Base-by-base conservation (phyloP, 495 filamentous ascomycete genomes). In the Xylaria longipes region DNA sequence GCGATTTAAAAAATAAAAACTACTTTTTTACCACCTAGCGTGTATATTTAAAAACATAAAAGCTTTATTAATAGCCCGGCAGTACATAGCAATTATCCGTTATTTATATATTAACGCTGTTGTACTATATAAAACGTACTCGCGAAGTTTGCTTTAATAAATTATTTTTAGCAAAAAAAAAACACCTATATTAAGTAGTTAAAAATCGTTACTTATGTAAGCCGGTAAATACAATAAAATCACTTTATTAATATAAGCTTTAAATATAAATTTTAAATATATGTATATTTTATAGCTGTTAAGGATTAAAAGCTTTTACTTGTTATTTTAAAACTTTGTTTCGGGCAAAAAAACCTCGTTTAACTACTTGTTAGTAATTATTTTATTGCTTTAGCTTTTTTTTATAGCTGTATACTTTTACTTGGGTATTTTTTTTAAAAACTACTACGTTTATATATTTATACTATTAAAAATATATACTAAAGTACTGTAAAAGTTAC, bases 381-480 rank as follows among this genome's bases (percentile, higher is more conserved):
- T n/a, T n/a, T n/a, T n/a, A n/a, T n/a, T n/a, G n/a, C n/a, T n/a
- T n/a, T n/a, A n/a, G n/a, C n/a, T n/a, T n/a, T n/a, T n/a, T n/a
- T n/a, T n/a, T n/a, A n/a, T n/a, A n/a, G n/a, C n/a, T n/a, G n/a
- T n/a, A n/a, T n/a, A n/a, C n/a, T n/a, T n/a, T n/a, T n/a, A n/a
- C n/a, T n/a, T n/a, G n/a, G n/a, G n/a, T n/a, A n/a, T n/a, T n/a
- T n/a, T n/a, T n/a, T n/a, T n/a, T n/a, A n/a, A n/a, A n/a, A n/a
- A n/a, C n/a, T n/a, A n/a, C n/a, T n/a, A n/a, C n/a, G n/a, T 25
- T 52, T 52, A 52, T n/a, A 25, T 52, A 25, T 52, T 52, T 52
- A 22, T 52, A 22, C 9, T 52, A 52, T 25, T 52, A 52, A 22
- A 52, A 22, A 52, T 52, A 52, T 25, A 52, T 1, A 52, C 48